A percentile compares a stretch with the other conserved stretches of the same genome.
Evolutionary conservation across 2,329 filamentous ascomycete genomes (phyloP).

Genomic region (Ceratocystis destructans): DNA sequence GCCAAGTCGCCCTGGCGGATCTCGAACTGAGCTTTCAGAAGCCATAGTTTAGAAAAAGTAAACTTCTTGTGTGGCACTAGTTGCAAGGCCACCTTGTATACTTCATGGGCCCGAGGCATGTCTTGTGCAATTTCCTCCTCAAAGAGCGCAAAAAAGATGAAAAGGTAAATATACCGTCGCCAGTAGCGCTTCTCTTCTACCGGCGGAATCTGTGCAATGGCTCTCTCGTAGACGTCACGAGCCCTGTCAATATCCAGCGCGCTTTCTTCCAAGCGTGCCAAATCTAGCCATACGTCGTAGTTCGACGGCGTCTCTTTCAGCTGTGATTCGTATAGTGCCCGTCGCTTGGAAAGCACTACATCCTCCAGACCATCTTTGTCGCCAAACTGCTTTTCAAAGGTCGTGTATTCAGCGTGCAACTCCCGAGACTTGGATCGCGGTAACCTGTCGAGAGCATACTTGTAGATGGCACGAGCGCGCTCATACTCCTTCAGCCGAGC

Average conservation of each 20-base stretch:
- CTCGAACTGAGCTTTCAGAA: constrained; percentile 87
- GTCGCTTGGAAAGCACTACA: constrained; percentile 83
- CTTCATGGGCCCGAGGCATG: constrained; percentile 63
- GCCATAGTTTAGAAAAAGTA: constrained; percentile 94
- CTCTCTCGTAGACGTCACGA: constrained; percentile 85
- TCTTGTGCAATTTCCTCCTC: constrained; percentile 82
- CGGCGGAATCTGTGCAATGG: constrained; percentile 87
- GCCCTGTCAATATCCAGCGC: constrained; percentile 71
- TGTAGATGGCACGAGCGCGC: constrained; percentile 86
- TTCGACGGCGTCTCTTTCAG: constrained; percentile 90
- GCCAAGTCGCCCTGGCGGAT: constrained; percentile 72
- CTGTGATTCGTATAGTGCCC: constrained; percentile 87
- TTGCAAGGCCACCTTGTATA: constrained; percentile 78
- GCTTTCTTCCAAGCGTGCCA: constrained; percentile 76
- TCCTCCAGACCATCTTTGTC: constrained; percentile 88
- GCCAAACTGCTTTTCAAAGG: constrained; percentile 96
- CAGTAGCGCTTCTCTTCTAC: constrained; percentile 95
- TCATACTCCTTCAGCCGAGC: constrained; percentile 92
- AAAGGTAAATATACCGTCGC: constrained; percentile 93
- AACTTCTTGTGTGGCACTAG: constrained; percentile 92
- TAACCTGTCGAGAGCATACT: constrained; percentile 84
- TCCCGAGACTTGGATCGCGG: constrained; percentile 72
- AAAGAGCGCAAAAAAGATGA: constrained; percentile 94
- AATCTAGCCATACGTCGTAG: constrained; percentile 96
- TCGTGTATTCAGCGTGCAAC: constrained; percentile 88